Conservation (phyloP, 441 rosid genomes). For the Geranium incanum region DNA sequence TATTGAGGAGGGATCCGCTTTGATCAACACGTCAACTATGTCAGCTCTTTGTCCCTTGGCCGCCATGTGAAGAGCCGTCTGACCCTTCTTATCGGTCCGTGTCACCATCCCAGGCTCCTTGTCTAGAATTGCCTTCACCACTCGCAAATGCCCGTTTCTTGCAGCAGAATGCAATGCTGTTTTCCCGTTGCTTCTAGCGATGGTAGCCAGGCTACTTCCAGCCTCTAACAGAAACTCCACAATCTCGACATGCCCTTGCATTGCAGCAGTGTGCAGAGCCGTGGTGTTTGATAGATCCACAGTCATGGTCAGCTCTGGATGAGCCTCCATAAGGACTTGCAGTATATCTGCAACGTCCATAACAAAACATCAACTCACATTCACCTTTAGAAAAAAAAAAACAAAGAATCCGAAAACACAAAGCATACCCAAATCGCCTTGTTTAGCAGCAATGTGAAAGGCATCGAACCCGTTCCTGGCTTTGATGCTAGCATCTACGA, state of each 20-base stretch:
- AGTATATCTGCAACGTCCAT: conserved; percentile 43
- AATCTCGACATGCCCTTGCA: conserved; percentile 65
- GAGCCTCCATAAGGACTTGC: conserved; percentile 54
- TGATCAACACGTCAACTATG: conserved; percentile 62
- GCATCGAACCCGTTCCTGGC: conserved; percentile 94
- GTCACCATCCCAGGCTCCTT: conserved; percentile 47
- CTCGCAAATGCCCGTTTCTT: conserved; percentile 75
- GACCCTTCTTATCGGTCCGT: conserved; percentile 84
- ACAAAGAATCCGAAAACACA: neutral
- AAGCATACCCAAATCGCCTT: conserved; percentile 68
- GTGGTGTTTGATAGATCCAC: conserved; percentile 76
- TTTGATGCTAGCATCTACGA: conserved; percentile 61
- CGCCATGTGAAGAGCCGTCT: conserved; percentile 94
- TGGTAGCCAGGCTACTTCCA: conserved; percentile 64
- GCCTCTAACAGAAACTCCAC: conserved; percentile 53
- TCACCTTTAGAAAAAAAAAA: neutral
- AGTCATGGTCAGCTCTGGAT: conserved; percentile 80
- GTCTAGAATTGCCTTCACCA: conserved; percentile 50
- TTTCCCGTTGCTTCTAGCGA: conserved; percentile 81
- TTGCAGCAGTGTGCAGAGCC: conserved; percentile 77
- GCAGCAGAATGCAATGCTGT: conserved; percentile 85
- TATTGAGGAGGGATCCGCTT: conserved; percentile 45
- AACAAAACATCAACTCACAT: conserved; percentile 7
- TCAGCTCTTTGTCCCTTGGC: conserved; percentile 68
- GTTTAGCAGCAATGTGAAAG: conserved; percentile 90